phyloP scores from a whole-genome alignment of 352 stramenopile genomes.

The Globisporangium viniferum region DNA sequence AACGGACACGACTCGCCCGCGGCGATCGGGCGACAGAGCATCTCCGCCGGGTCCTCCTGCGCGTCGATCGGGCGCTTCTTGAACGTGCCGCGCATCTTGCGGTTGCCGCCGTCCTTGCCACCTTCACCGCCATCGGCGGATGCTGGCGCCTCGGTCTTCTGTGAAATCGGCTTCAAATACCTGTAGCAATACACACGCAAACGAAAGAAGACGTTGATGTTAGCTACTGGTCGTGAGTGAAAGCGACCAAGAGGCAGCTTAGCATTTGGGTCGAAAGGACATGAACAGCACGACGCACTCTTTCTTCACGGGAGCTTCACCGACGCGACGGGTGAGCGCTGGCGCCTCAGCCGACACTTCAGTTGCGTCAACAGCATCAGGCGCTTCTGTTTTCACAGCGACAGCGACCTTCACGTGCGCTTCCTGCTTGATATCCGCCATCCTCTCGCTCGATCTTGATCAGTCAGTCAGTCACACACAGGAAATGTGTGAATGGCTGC shows the following conservation, averaged over 20 bases:
- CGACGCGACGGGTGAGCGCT: constrained; percentile 2
- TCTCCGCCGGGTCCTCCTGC: constrained; percentile 55
- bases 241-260: background rate
- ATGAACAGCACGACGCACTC: constrained; percentile 24
- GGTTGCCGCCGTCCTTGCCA: constrained; percentile 15
- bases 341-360: background rate
- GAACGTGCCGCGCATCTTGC: constrained; percentile 53
- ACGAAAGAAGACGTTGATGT: background rate
- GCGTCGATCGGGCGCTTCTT: constrained; percentile 83
- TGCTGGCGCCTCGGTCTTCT: constrained; percentile 15
- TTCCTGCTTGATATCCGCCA: constrained; percentile 1
- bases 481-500: constrained; percentile 4
- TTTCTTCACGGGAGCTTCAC: constrained; percentile 48
- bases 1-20: constrained; percentile 63
- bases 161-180: constrained; percentile 56
- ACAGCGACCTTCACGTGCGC: background rate
- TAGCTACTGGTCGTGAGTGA: background rate
- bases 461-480: background rate
- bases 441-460: constrained; percentile 2
- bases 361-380: background rate
- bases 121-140: constrained; percentile 9
- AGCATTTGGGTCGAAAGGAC: background rate
- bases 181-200: constrained; percentile 21
- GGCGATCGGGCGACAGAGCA: constrained; percentile 65
- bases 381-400: background rate